A percentile compares a stretch with the other conserved stretches of the same genome.
phyloP scores from a whole-genome alignment of 1,284 basidiomycete species.

The Moesziomyces globuligerus region DNA sequence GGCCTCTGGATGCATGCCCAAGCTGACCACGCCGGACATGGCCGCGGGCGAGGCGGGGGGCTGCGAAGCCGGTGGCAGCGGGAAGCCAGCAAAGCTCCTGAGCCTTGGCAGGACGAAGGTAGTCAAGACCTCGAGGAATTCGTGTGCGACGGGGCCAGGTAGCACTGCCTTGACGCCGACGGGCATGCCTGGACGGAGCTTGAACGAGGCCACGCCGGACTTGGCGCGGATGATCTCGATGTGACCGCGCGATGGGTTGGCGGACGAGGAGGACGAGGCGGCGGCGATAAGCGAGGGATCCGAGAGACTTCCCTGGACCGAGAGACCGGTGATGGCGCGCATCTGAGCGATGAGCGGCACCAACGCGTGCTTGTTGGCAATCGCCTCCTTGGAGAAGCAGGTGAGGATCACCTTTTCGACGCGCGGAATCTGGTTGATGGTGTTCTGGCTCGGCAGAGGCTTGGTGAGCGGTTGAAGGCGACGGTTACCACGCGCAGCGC shows the following conservation, averaged over 20 bases:
- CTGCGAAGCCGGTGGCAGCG: constrained; percentile 73
- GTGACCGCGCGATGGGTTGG: constrained; percentile 35
- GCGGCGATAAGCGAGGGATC: constrained; percentile 42
- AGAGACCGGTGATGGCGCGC: constrained; percentile 86
- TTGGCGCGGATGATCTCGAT: constrained; percentile 83
- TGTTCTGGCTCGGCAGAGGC: constrained; percentile 36
- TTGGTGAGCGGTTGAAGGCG: constrained; percentile 52
- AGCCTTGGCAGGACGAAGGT: constrained; percentile 94
- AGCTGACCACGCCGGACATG: constrained; percentile 84
- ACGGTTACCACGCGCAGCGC: constrained; percentile 75
- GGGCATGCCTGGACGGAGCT: constrained; percentile 82
- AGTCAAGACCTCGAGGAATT: constrained; percentile 85
- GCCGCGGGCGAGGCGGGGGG: constrained; percentile 72
- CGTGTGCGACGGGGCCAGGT: constrained; percentile 89
- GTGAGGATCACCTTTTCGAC: constrained; percentile 80
- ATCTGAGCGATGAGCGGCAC: constrained; percentile 86
- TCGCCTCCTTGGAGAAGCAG: constrained; percentile 69
- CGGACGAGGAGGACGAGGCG: background rate
- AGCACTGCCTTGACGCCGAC: constrained; percentile 89
- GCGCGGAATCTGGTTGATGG: constrained; percentile 69
- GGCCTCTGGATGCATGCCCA: constrained; percentile 84
- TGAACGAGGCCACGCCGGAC: constrained; percentile 85
- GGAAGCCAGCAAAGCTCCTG: constrained; percentile 86
- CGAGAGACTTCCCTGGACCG: constrained; percentile 65
- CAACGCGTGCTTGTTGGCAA: constrained; percentile 80